These are phyloP conservation scores for Oryza meyeriana DNA, from an alignment of 176 grass and related monocot genomes.

Conservation along the genomic window DNA sequence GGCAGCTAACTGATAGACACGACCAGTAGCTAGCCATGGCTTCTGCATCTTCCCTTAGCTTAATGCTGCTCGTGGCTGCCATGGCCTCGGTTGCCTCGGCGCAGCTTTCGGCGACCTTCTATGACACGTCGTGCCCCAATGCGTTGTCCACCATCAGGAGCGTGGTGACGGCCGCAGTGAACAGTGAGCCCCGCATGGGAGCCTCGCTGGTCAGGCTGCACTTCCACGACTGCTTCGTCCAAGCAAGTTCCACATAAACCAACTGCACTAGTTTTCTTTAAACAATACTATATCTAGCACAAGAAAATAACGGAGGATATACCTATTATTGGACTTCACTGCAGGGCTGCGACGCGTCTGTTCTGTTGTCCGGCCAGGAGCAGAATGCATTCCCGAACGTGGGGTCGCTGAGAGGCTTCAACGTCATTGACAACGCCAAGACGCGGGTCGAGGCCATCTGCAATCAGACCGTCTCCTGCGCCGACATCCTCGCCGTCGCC, in stretches of 20 bases:
- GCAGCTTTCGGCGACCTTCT: conserved; percentile 83
- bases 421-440: conserved; percentile 59
- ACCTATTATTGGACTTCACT: neutral
- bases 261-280: neutral
- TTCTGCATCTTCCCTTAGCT: neutral
- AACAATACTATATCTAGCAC: neutral
- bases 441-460: conserved; percentile 57
- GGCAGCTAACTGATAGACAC: conserved; percentile 21
- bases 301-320: neutral
- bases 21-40: conserved; percentile 12
- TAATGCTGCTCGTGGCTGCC: neutral
- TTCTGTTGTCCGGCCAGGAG: conserved; percentile 41
- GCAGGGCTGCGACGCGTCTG: conserved; percentile 72
- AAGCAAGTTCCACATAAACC: conserved; percentile 37
- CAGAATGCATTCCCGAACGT: neutral
- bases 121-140: conserved; percentile 55
- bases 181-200: conserved; percentile 49
- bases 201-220: conserved; percentile 77
- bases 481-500: conserved; percentile 69
- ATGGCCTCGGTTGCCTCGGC: conserved; percentile 39
- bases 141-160: conserved; percentile 62
- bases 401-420: conserved; percentile 10
- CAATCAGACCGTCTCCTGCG: conserved; percentile 67
- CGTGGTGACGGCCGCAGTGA: conserved; percentile 47
- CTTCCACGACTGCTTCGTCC: conserved; percentile 96